Evolutionary conservation across 371 early-diverging fungal genomes (phyloP).

Genomic region (Mucor irregularis): DNA sequence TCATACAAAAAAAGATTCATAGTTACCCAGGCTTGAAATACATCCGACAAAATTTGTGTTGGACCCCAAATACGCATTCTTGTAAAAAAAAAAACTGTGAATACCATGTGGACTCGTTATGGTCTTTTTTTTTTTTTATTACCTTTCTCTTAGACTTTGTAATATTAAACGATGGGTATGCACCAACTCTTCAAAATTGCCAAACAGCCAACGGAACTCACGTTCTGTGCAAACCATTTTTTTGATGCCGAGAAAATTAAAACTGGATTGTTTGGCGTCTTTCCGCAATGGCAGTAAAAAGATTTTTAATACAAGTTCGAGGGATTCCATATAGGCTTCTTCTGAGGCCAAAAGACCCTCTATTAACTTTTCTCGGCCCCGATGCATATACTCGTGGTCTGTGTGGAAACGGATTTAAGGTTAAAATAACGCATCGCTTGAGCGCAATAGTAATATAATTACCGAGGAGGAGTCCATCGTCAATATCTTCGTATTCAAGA

Average conservation of each 20-base stretch:
- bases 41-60: constrained; percentile 33
- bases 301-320: constrained; percentile 27
- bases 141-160: constrained; percentile 37
- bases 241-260: constrained; percentile 37
- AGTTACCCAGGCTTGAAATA: constrained; percentile 31
- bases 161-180: constrained; percentile 32
- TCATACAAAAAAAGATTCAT: neutral
- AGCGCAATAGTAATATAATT: neutral
- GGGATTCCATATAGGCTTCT: constrained; percentile 36
- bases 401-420: neutral
- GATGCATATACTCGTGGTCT: constrained; percentile 43
- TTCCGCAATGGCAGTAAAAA: constrained; percentile 36
- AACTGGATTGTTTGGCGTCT: constrained; percentile 30
- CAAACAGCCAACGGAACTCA: constrained; percentile 44
- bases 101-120: constrained; percentile 2
- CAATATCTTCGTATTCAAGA: constrained; percentile 20
- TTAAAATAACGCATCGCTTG: neutral
- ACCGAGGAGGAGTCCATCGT: constrained; percentile 26
- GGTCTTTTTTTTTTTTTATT: neutral
- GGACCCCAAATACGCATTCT: constrained; percentile 38
- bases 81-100: too few species aligned
- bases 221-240: constrained; percentile 45
- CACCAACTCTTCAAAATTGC: constrained; percentile 41
- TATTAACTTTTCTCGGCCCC: constrained; percentile 37
- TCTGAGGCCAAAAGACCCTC: constrained; percentile 35